phyloP scores from a whole-genome alignment of 495 filamentous ascomycete species.

The Copromyces sp. region DNA sequence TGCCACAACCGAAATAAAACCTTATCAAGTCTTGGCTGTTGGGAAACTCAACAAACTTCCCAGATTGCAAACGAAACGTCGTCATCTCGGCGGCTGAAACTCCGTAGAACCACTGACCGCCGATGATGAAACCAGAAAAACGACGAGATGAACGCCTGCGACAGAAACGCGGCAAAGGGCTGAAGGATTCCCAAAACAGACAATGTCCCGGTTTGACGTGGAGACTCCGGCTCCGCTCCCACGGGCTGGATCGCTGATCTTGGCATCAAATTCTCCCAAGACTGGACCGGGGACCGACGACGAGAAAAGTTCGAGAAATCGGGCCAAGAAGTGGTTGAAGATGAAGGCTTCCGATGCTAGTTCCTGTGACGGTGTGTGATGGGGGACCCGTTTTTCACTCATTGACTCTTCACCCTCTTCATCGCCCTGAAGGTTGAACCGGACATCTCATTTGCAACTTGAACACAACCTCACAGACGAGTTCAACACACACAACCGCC shows the following conservation, averaged over 20 bases:
- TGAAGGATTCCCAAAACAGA: neutral
- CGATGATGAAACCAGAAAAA: neutral
- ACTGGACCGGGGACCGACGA: neutral
- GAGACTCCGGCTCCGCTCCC: neutral
- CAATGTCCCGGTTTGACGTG: neutral
- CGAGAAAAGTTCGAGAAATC: neutral
- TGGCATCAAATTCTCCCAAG: neutral
- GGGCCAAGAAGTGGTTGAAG: neutral
- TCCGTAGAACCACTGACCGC: neutral
- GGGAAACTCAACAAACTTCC: neutral
- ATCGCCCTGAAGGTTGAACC: neutral
- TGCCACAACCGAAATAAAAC: neutral
- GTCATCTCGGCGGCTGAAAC: neutral
- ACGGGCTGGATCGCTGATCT: slow-evolving; percentile 6
- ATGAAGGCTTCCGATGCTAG: neutral
- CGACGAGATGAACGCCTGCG: neutral
- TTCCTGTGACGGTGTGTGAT: neutral
- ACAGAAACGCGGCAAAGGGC: neutral
- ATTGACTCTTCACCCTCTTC: neutral
- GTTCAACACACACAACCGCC: neutral
- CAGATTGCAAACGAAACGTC: neutral
- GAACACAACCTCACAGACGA: neutral
- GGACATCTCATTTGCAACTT: neutral
- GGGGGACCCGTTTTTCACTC: neutral
- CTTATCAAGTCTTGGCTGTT: neutral